phyloP scores from a whole-genome alignment of 2,329 filamentous ascomycete genomes.

The Cladosporium sp. region DNA sequence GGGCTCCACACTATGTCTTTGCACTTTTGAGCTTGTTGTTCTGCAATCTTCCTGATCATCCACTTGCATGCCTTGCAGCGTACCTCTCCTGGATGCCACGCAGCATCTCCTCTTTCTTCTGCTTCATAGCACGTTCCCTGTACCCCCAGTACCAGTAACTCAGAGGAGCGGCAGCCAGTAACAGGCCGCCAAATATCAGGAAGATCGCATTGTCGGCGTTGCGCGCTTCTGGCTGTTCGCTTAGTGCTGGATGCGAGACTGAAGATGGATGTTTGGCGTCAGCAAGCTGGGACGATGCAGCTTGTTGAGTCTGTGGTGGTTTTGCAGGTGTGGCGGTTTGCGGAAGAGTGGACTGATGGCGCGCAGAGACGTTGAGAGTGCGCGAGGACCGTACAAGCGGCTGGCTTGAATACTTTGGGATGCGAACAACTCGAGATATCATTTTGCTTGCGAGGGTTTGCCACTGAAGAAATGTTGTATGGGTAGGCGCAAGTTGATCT shows the following conservation, averaged over 20 bases:
- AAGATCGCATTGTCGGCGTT: background rate
- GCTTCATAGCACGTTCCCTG: constrained; percentile 6
- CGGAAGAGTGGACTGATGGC: constrained; percentile 6
- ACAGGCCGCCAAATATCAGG: constrained; percentile 3
- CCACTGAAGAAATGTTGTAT: background rate
- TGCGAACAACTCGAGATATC: background rate
- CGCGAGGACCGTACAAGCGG: background rate
- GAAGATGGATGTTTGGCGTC: constrained; percentile 5
- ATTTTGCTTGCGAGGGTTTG: background rate
- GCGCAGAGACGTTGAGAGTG: background rate
- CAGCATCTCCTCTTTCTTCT: constrained; percentile 13
- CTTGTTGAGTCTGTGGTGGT: background rate
- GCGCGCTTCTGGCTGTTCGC: background rate
- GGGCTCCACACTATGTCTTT: background rate
- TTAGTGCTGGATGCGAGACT: constrained; percentile 6
- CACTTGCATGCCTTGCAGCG: constrained; percentile 5
- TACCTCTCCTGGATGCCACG: constrained; percentile 8
- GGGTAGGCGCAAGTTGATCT: background rate
- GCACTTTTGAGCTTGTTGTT: background rate
- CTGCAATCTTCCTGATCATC: background rate
- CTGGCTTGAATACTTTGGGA: background rate
- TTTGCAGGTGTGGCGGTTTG: background rate
- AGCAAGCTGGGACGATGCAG: background rate
- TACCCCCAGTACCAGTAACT: constrained; percentile 14
- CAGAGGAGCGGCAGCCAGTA: background rate